phyloP scores from a whole-genome alignment of 345 rosid species.

The Eucalyptus pauciflora region DNA sequence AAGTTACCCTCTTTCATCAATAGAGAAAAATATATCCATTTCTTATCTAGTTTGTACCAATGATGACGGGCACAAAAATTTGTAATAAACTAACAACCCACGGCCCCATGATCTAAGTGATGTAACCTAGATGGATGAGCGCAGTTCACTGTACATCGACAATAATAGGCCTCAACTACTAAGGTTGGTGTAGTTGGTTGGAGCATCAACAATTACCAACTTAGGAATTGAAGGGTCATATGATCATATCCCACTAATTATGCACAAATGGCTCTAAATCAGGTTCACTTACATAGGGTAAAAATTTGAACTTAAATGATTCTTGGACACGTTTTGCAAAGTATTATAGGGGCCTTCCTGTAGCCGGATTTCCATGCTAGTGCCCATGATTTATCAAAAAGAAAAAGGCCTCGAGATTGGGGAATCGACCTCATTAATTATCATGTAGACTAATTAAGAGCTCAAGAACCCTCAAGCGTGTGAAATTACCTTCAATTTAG shows the following conservation, averaged over 20 bases:
- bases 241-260: neutral
- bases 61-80: neutral
- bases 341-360: neutral
- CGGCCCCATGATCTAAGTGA: neutral
- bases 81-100: neutral
- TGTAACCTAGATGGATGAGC: neutral
- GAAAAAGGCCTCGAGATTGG: neutral
- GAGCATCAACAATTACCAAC: neutral
- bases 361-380: neutral
- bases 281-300: too few relatives aligned
- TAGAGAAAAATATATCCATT: neutral
- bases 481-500: neutral
- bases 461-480: neutral
- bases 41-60: neutral
- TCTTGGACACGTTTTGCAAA: neutral
- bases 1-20: neutral
- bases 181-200: neutral
- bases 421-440: neutral
- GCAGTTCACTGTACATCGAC: neutral
- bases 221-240: neutral
- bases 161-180: neutral
- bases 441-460: neutral
- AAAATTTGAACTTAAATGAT: neutral
- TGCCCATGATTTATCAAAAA: neutral
- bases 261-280: neutral